Evolutionary conservation across 2,329 filamentous ascomycete species (phyloP).

Genomic region (Colletotrichum brevisporum): DNA sequence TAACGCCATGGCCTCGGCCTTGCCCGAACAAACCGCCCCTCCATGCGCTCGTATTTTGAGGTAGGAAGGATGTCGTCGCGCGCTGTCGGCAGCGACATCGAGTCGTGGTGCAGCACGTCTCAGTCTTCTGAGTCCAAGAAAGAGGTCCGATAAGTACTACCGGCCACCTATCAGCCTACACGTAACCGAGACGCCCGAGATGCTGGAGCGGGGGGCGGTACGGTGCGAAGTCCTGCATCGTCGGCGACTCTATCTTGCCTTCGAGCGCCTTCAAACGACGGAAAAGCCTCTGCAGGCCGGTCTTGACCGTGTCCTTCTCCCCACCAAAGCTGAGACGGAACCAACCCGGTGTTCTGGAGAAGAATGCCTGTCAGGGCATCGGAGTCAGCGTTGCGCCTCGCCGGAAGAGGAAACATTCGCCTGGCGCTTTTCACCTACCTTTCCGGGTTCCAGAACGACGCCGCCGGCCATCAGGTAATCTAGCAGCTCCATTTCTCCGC

Average conservation of each 20-base stretch:
- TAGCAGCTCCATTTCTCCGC: constrained; percentile 1
- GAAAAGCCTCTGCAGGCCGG: constrained; percentile 23
- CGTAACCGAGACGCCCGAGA: background rate
- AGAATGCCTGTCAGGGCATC: background rate
- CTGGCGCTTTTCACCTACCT: constrained; percentile 4
- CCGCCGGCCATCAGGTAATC: constrained; percentile 21
- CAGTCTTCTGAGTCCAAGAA: background rate
- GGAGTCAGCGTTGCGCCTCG: background rate
- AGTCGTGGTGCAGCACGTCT: background rate
- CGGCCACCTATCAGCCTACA: background rate
- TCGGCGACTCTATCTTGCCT: background rate
- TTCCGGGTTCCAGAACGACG: constrained; percentile 25
- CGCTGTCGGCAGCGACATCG: too few relatives aligned
- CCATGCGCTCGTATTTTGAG: background rate
- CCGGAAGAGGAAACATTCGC: background rate
- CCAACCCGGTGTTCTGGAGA: constrained; percentile 14
- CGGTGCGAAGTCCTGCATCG: background rate
- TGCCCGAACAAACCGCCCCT: background rate
- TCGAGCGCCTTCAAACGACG: constrained; percentile 16
- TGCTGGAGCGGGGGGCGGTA: constrained; percentile 1
- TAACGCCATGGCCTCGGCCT: background rate
- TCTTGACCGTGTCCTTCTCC: constrained; percentile 24
- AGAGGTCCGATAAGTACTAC: background rate
- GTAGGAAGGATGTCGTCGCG: background rate
- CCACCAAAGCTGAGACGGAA: constrained; percentile 30